These are phyloP conservation scores for Discostella pseudostelligera DNA, from an alignment of 108 stramenopile species.

Conservation along the genomic window DNA sequence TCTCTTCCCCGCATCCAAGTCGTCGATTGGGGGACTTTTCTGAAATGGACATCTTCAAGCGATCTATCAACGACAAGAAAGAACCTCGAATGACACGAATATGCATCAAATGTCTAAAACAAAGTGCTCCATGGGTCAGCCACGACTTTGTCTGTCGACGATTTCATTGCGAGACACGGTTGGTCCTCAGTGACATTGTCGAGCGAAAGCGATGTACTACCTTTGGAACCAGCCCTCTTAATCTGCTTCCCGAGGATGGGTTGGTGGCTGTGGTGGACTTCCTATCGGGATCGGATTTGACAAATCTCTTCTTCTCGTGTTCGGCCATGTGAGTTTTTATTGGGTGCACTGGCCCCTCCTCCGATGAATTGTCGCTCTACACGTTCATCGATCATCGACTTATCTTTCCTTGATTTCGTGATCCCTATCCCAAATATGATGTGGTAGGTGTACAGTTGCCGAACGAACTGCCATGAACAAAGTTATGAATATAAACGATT, in stretches of 20 bases:
- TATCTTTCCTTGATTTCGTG: neutral
- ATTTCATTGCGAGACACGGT: constrained; percentile 35
- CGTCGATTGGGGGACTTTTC: constrained; percentile 10
- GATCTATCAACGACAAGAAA: neutral
- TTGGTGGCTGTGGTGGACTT: constrained; percentile 38
- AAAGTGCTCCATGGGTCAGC: constrained; percentile 31
- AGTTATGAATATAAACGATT: constrained; percentile 15
- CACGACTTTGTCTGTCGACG: constrained; percentile 35
- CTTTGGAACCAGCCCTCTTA: constrained; percentile 19
- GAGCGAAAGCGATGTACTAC: constrained; percentile 30
- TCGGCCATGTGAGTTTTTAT: constrained; percentile 17
- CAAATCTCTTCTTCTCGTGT: constrained; percentile 18
- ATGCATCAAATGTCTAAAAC: constrained; percentile 28
- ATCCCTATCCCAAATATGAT: neutral
- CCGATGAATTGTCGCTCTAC: neutral
- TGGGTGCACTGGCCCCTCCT: neutral
- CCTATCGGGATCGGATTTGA: constrained; percentile 20
- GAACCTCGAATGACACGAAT: constrained; percentile 24
- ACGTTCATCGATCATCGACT: too few species aligned
- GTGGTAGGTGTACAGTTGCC: constrained; percentile 21
- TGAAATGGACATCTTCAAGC: constrained; percentile 25
- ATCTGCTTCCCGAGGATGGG: constrained; percentile 37
- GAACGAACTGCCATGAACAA: constrained; percentile 27
- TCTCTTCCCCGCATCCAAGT: too few species aligned
- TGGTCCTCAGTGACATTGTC: constrained; percentile 31